Evolutionary conservation across 495 filamentous ascomycete species (phyloP).

Genomic region (Podospora tetraspora): DNA sequence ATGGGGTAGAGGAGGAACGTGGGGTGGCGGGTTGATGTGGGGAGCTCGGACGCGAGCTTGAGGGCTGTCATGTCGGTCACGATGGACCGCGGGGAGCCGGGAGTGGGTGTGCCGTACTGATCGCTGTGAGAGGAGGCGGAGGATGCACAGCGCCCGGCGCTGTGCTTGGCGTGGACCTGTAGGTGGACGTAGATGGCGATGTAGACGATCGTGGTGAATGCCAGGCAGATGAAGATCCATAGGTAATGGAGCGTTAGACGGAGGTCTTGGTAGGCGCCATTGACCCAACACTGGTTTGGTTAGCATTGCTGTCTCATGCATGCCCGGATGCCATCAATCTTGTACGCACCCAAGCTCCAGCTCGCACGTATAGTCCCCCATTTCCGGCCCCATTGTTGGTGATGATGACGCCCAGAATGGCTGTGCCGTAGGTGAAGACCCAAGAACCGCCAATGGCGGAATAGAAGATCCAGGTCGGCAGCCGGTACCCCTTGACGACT

Average conservation of each 20-base stretch:
- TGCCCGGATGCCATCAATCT: background rate
- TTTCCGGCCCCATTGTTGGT: slow-evolving; percentile 40
- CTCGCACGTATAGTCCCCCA: slow-evolving; percentile 54
- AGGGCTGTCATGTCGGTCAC: slow-evolving; percentile 13
- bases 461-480: slow-evolving; percentile 51
- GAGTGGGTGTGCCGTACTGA: slow-evolving; percentile 1
- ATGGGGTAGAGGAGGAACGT: slow-evolving; percentile 71
- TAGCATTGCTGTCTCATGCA: background rate
- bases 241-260: slow-evolving; percentile 72
- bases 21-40: slow-evolving; percentile 44
- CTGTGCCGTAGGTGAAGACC: slow-evolving; percentile 54
- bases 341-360: slow-evolving; percentile 56
- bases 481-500: slow-evolving; percentile 53
- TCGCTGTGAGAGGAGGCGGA: background rate
- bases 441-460: slow-evolving; percentile 47
- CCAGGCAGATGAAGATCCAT: slow-evolving; percentile 69
- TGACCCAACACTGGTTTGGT: slow-evolving; percentile 63
- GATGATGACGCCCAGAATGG: slow-evolving; percentile 49
- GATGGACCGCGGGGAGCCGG: slow-evolving; percentile 16
- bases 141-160: slow-evolving; percentile 32
- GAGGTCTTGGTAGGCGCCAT: slow-evolving; percentile 49
- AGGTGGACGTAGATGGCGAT: slow-evolving; percentile 58
- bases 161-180: slow-evolving; percentile 41
- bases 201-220: slow-evolving; percentile 61
- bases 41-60: slow-evolving; percentile 23